A percentile compares a stretch with the other conserved stretches of the same genome.
Conservation (phyloP, 2,329 filamentous ascomycete species). For the Leptographium radiaticola region DNA sequence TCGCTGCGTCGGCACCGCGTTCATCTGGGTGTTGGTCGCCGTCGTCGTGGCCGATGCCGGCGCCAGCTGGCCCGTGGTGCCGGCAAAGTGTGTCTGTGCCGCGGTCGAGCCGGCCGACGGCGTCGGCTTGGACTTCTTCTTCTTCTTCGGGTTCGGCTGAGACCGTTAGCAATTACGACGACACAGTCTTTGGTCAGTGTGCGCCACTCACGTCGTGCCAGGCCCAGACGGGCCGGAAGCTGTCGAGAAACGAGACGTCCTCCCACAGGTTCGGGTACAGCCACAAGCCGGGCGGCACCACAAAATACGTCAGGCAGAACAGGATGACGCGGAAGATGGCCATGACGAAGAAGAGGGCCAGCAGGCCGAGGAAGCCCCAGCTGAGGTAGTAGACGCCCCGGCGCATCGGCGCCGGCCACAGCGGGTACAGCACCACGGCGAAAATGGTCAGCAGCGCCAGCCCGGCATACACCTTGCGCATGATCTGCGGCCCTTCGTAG, state of each 20-base stretch:
- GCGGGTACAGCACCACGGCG: slow-evolving; percentile 81
- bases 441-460: slow-evolving; percentile 77
- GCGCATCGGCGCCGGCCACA: slow-evolving; percentile 86
- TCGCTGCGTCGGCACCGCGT: slow-evolving; percentile 25
- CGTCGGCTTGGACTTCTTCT: slow-evolving; percentile 35
- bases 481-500: slow-evolving; percentile 87
- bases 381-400: slow-evolving; percentile 95
- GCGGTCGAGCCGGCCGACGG: slow-evolving; percentile 18
- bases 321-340: slow-evolving; percentile 91
- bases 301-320: slow-evolving; percentile 86
- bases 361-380: slow-evolving; percentile 80
- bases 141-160: slow-evolving; percentile 37
- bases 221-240: slow-evolving; percentile 90
- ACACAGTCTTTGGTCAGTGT: background rate
- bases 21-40: slow-evolving; percentile 40
- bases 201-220: slow-evolving; percentile 81
- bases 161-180: too few species aligned
- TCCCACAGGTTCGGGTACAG: slow-evolving; percentile 96
- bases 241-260: slow-evolving; percentile 96
- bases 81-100: slow-evolving; percentile 32
- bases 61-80: slow-evolving; percentile 37
- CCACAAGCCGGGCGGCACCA: slow-evolving; percentile 80
- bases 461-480: slow-evolving; percentile 80
- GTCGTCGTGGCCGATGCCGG: slow-evolving; percentile 43
- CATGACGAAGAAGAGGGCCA: slow-evolving; percentile 95